Evolutionary conservation across 1,284 basidiomycete species (phyloP), one percentile per base, ranked within the genome.

Genomic region (Malassezia obtusa): DNA sequence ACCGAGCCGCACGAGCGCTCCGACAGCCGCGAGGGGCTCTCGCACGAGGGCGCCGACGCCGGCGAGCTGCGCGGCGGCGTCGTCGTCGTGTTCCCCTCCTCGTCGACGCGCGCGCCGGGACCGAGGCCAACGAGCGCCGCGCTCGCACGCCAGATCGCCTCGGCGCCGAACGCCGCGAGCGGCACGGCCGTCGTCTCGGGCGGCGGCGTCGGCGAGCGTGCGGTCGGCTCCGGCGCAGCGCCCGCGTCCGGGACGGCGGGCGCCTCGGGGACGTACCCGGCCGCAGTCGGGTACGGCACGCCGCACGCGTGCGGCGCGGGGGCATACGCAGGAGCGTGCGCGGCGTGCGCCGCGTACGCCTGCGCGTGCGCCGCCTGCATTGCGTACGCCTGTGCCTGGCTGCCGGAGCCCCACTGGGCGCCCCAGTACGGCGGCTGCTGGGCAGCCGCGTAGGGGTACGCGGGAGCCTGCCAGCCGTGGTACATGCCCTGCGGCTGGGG

Each of bases 101-200:
- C 28, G 2, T 30, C 45, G 17, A 38, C 39, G n/a, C 24, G n/a
- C 53, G 57, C 57, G 54, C 52, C 45, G 52, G 48, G 22, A 53
- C 51, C 21, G 59, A 64, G 26, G 54, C 64, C 38, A 58, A 60
- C 38, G 60, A 61, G 35, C 59, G 49, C 64, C 14, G 67, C 58
- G 38, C 63, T 66, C 1, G 64, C 61, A 9, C 57, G 56, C 67
- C 68, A 71, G 43, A 71, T 53, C n/a, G 69, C 58, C 57, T 73
- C 68, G 2, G 65, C 68, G 15, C 67, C 67, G 17, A 73, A 62
- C 3, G 49, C 59, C 7, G 66, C 63, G 12, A 73, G 61, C 11
- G 67, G 60, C 24, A 69, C 54, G 11, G 62, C 65, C 1, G 68
- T 71, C 46, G 58, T 60, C 39, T 72, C 67, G 10, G 36, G 37